Evolutionary conservation across 208 protist species (phyloP), one percentile per base, ranked within the genome.

Genomic region (Acanthamoeba royreba): DNA sequence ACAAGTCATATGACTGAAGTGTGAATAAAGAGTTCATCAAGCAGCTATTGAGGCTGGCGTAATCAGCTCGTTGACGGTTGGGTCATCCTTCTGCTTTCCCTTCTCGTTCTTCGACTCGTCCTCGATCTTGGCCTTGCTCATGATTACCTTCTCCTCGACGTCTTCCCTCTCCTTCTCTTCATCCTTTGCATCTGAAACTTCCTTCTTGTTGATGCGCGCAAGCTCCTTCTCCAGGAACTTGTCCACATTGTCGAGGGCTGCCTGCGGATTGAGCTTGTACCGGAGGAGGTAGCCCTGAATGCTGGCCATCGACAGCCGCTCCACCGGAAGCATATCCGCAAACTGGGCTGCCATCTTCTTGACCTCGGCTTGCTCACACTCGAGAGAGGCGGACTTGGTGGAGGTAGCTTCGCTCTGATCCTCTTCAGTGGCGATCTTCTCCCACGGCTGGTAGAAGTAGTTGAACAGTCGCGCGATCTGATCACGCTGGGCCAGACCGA

Each of bases 391-490:
- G n/a, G n/a, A n/a, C n/a, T n/a, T n/a, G n/a, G n/a, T n/a, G n/a
- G n/a, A n/a, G 28, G 28, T 31, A 8, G 58, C 3, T 69, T 31
- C 58, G 28, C 33, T 31, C 33, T 1, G 5, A 69, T 55, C 49
- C 49, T 55, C 49, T 25, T 19, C 69, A 25, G 22, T 33, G 5
- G n/a, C 69, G 4, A 1, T 33, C 2, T 3, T 46, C 40, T 81
- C 69, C 69, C 15, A 81, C 4, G 69, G 69, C 69, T 46, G 33
- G 69, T 81, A 81, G 11, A 81, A 81, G 40, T 81, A 81, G 69
- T 22, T 5, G 63, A 98, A 99, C 96, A 99, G 96, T 8, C 96
- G 92, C 86, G 85, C 1, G 0, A 98, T 91, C 94, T 99, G 98
- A 17, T 95, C 53, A 0, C 52, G n/a, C 15, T 96, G 94, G 4